Base-by-base conservation (phyloP, 2,329 filamentous ascomycete species). In the Penicillium decumbens region DNA sequence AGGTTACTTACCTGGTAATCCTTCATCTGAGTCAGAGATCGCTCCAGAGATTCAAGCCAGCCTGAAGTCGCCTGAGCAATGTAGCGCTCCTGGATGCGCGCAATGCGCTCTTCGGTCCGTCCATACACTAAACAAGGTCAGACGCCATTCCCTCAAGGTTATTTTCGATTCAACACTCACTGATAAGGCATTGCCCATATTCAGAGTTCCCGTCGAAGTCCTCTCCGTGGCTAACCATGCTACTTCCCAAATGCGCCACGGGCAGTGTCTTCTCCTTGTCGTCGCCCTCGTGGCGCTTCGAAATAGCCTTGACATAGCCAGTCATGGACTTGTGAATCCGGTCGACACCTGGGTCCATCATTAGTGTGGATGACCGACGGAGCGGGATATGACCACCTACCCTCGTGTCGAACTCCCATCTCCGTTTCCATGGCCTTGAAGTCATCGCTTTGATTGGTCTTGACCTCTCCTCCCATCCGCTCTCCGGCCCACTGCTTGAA, bases 401-500 rank as follows among this genome's bases (percentile, higher is more conserved):
- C 92, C 59, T 95, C 88, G 58, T 95, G 85, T 56, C 92, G 83
- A 63, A 95, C 77, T 50, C 81, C 79, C 90, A 97, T 97, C 74
- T 97, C 92, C 47, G 82, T 78, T 74, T 97, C 91, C 62, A 97
- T 75, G 52, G 82, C 81, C 74, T 88, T 95, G 80, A 97, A 97
- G 65, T 96, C 87, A 45, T 97, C 90, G 0, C 89, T 87, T 56
- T 89, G 83, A 68, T 79, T 83, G 8, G 92, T 96, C 75, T 90
- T 93, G 73, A 85, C 81, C 73, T 96, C 91, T 58, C 82, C 83
- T 62, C 92, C 92, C 88, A 97, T 95, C 74, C 91, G 89, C 76
- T 97, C 92, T 60, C 89, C 89, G 32, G 91, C 89, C 92, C 92
- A 97, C 85, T 97, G 92, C 77, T 92, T 95, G 77, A 95, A 85